These are phyloP conservation scores for Usnea hakonensis DNA, from an alignment of 495 filamentous ascomycete genomes.

Conservation along the genomic window DNA sequence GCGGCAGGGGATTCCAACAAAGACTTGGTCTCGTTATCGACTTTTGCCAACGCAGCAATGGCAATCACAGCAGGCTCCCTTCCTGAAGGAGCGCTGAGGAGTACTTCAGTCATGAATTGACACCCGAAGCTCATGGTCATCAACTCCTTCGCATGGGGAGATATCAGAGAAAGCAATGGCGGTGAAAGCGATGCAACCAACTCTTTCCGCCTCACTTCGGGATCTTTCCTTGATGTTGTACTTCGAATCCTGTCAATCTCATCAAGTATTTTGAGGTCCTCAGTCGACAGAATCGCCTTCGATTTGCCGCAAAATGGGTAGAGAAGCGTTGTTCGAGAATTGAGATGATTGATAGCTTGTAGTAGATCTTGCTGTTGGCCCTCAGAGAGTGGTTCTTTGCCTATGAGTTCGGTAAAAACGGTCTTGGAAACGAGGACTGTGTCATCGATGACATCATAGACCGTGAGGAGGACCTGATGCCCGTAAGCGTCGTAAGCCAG, in stretches of 20 bases:
- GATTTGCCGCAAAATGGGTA: slow-evolving; percentile 71
- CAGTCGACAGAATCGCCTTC: slow-evolving; percentile 57
- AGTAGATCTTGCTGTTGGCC: slow-evolving; percentile 47
- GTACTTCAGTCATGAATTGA: slow-evolving; percentile 74
- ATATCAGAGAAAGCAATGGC: slow-evolving; percentile 62
- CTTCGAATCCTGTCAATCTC: slow-evolving; percentile 69
- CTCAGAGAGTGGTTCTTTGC: slow-evolving; percentile 45
- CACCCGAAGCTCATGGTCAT: slow-evolving; percentile 72
- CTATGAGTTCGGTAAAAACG: slow-evolving; percentile 74
- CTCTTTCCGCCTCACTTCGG: slow-evolving; percentile 64
- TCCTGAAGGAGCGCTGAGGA: slow-evolving; percentile 68
- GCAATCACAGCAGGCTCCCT: slow-evolving; percentile 62
- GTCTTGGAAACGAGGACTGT: slow-evolving; percentile 79
- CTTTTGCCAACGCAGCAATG: slow-evolving; percentile 60
- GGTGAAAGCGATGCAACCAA: slow-evolving; percentile 58
- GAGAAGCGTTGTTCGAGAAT: slow-evolving; percentile 69
- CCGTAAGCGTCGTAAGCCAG: slow-evolving; percentile 73
- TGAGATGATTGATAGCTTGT: slow-evolving; percentile 55
- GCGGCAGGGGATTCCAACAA: slow-evolving; percentile 51
- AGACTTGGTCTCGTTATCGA: slow-evolving; percentile 44
- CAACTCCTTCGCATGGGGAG: slow-evolving; percentile 55
- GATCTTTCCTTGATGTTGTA: slow-evolving; percentile 85
- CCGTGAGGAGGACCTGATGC: slow-evolving; percentile 72
- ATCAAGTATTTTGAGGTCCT: slow-evolving; percentile 56
- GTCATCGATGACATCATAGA: slow-evolving; percentile 88